Evolutionary conservation across 148 eudicot genomes (phyloP).

Genomic region (Rheum nobile): DNA sequence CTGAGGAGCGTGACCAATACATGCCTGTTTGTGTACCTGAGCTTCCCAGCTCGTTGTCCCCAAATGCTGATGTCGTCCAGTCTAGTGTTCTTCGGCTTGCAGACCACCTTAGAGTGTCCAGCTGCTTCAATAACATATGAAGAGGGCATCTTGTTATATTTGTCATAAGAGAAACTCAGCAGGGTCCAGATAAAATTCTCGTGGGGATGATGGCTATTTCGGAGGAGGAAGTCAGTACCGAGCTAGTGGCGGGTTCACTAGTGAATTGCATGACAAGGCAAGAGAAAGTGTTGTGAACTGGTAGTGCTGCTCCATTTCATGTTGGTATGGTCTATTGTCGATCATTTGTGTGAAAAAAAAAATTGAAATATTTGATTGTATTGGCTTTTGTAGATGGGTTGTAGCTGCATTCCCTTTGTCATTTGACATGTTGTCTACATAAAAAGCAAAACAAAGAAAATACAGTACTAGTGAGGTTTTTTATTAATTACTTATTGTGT

Average conservation of each 20-base stretch:
- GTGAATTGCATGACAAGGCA: background rate
- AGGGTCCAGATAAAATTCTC: background rate
- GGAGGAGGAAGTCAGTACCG: background rate
- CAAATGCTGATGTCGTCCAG: constrained; percentile 58
- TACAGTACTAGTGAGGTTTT: too few relatives aligned
- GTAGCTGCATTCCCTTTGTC: too few relatives aligned
- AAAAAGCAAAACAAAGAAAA: too few relatives aligned
- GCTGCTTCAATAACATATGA: constrained; percentile 26
- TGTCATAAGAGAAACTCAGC: background rate
- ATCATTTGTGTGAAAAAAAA: background rate
- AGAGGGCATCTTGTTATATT: background rate
- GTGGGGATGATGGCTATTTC: background rate
- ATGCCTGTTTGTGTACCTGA: constrained; percentile 72
- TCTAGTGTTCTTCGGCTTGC: constrained; percentile 62
- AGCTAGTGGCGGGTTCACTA: background rate
- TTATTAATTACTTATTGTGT: too few relatives aligned
- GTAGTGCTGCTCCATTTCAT: background rate
- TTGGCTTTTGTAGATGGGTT: too few relatives aligned
- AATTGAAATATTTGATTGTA: too few relatives aligned
- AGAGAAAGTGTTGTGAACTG: background rate
- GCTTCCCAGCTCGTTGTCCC: constrained; percentile 50
- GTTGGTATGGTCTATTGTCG: background rate
- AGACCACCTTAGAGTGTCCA: constrained; percentile 51
- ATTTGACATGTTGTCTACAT: too few relatives aligned
- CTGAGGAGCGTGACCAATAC: constrained; percentile 42